A percentile compares a stretch with the other conserved stretches of the same genome.
phyloP scores from a whole-genome alignment of 768 basidiomycete genomes.

The Amanita rubescens region DNA sequence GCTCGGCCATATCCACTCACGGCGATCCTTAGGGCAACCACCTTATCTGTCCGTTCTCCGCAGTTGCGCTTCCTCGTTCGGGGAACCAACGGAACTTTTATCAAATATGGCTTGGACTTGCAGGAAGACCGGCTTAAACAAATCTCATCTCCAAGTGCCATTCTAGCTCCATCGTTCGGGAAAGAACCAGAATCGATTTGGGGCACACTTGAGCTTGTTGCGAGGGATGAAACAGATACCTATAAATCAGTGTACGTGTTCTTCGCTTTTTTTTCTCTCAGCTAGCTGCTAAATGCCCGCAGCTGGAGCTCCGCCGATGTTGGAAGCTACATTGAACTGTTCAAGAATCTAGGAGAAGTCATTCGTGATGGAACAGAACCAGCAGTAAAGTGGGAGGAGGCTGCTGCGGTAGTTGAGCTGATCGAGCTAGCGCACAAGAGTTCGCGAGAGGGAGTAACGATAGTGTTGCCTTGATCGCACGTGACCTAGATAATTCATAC shows the following conservation, averaged over 20 bases:
- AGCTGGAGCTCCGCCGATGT: conserved; percentile 59
- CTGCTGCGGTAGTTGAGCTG: conserved; percentile 64
- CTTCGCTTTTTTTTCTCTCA: not conserved
- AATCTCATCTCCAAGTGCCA: conserved; percentile 38
- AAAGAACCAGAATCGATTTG: conserved; percentile 55
- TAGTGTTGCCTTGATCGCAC: conserved; percentile 24
- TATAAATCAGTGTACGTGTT: conserved; percentile 27
- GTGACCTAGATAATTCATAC: conserved; percentile 19
- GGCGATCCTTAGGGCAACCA: conserved; percentile 60
- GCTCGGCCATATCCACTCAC: conserved; percentile 47
- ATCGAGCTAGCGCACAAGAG: conserved; percentile 69
- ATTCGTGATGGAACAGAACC: conserved; percentile 48
- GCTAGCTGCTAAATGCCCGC: conserved; percentile 11
- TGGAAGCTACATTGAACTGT: conserved; percentile 55
- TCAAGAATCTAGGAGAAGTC: conserved; percentile 56
- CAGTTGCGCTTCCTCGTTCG: conserved; percentile 71
- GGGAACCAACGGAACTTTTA: conserved; percentile 63
- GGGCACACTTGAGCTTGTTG: conserved; percentile 54
- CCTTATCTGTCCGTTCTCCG: conserved; percentile 54
- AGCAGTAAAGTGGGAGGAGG: conserved; percentile 68
- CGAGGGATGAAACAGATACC: conserved; percentile 36
- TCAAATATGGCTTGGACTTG: conserved; percentile 70
- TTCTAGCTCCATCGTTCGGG: conserved; percentile 44
- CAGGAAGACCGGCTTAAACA: conserved; percentile 74
- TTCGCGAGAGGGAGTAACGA: conserved; percentile 46